A percentile compares a stretch with the other conserved stretches of the same genome.
These are phyloP conservation scores for Datisca glomerata DNA, from an alignment of 306 rosid species.

Conservation along the genomic window DNA sequence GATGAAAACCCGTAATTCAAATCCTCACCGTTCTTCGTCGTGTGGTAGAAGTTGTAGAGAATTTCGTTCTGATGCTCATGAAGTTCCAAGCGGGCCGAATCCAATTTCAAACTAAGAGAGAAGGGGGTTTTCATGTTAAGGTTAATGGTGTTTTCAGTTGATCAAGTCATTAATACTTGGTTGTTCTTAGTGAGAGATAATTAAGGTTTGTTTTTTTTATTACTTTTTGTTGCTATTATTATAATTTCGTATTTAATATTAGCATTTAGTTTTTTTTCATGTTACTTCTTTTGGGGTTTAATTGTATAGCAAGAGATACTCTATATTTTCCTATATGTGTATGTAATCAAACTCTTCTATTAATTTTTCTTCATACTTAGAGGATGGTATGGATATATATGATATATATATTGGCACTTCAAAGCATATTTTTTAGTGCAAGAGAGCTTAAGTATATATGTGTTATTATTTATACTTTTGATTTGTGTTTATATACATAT, in stretches of 20 bases:
- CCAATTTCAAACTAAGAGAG: constrained; percentile 9
- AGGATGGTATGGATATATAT: constrained; percentile 8
- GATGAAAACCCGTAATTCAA: constrained; percentile 20
- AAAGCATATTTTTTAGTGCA: too few relatives aligned
- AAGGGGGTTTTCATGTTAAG: background rate
- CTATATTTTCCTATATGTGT: background rate
- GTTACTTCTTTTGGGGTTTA: background rate
- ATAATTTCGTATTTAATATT: background rate
- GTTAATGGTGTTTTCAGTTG: background rate
- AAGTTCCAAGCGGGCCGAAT: constrained; percentile 19
- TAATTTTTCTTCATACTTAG: background rate
- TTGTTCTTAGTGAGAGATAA: background rate
- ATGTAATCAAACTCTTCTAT: background rate
- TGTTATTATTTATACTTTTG: too few relatives aligned
- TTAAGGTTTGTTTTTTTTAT: constrained; percentile 4
- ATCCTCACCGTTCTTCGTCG: constrained; percentile 10
- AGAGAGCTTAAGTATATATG: too few relatives aligned
- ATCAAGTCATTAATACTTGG: background rate
- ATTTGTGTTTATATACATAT: too few relatives aligned
- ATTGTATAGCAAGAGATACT: constrained; percentile 10
- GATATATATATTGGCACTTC: constrained; percentile 11
- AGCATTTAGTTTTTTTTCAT: background rate
- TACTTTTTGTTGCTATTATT: constrained; percentile 2
- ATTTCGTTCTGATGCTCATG: constrained; percentile 10
- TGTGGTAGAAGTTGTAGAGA: background rate